A percentile compares a stretch with the other conserved stretches of the same genome.
These are phyloP conservation scores for Penicillium sp. DNA, from an alignment of 2,329 filamentous ascomycete species.

Conservation along the genomic window DNA sequence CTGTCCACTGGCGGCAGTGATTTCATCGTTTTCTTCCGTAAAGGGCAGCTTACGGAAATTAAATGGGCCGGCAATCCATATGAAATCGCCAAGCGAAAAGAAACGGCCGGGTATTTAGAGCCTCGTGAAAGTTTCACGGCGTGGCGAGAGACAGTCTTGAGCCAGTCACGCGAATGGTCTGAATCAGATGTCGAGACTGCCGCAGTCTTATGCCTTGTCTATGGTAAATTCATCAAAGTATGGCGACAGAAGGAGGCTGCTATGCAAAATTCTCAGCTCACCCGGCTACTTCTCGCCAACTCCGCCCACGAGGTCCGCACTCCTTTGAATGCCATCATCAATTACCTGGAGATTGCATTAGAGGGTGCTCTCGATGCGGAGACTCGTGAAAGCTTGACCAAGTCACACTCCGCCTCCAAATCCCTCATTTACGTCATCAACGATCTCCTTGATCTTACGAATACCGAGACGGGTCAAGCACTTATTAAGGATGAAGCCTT, in stretches of 20 bases:
- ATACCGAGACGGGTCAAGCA: constrained; percentile 78
- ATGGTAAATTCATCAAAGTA: constrained; percentile 87
- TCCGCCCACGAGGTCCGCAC: constrained; percentile 91
- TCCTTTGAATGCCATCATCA: constrained; percentile 89
- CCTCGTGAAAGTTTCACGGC: constrained; percentile 78
- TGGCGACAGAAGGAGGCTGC: constrained; percentile 90
- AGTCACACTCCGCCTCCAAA: constrained; percentile 87
- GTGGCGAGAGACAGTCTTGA: constrained; percentile 79
- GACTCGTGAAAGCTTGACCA: constrained; percentile 78
- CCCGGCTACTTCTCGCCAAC: constrained; percentile 75
- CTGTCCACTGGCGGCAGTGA: constrained; percentile 73
- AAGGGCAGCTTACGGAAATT: constrained; percentile 75
- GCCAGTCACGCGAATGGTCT: constrained; percentile 83
- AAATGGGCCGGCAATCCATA: constrained; percentile 66
- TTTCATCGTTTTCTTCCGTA: constrained; percentile 91
- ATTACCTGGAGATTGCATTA: constrained; percentile 87
- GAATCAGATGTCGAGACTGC: constrained; percentile 89
- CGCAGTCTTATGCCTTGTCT: constrained; percentile 82
- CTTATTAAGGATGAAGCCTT: constrained; percentile 81
- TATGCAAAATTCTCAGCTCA: constrained; percentile 78
- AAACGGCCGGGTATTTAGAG: constrained; percentile 72
- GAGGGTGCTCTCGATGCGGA: constrained; percentile 78
- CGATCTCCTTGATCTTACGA: constrained; percentile 83
- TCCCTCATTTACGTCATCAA: constrained; percentile 94
- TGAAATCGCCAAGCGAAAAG: constrained; percentile 71